Percentiles rank a stretch among this genome's conserved stretches.
These are phyloP conservation scores for Plenodomus biglobosus DNA, from an alignment of 2,329 filamentous ascomycete genomes.

Conservation along the genomic window DNA sequence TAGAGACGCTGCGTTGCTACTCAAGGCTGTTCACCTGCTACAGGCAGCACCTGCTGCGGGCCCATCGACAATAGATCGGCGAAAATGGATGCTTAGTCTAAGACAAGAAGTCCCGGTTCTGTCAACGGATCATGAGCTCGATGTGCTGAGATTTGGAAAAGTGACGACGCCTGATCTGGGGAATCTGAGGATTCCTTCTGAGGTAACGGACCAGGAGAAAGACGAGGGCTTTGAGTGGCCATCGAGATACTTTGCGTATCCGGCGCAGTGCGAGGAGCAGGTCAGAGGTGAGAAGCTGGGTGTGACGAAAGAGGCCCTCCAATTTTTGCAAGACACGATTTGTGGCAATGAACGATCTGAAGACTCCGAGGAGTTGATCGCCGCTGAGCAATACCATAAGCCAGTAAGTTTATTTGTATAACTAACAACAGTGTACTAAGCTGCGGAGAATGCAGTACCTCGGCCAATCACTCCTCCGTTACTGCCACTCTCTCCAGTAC, in stretches of 20 bases:
- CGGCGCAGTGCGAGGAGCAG: conserved; percentile 23
- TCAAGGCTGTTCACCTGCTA: conserved; percentile 22
- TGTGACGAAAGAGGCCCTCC: conserved; percentile 39
- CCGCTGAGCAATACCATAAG: conserved; percentile 16
- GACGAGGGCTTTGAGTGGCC: conserved; percentile 51
- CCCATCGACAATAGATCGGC: conserved; percentile 2
- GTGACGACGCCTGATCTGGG: conserved; percentile 26
- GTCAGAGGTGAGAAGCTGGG: conserved; percentile 43
- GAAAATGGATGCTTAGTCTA: conserved; percentile 25
- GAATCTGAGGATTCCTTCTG: conserved; percentile 37
- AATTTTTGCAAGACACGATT: conserved; percentile 42
- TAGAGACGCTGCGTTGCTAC: conserved; percentile 31
- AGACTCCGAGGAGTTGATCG: conserved; percentile 25
- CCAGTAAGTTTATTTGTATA: conserved; percentile 20
- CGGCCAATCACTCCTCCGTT: conserved; percentile 52
- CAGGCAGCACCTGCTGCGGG: conserved; percentile 3
- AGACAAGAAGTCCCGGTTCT: conserved; percentile 54
- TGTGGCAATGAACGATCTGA: conserved; percentile 21
- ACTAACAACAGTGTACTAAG: conserved; percentile 17
- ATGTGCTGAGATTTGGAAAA: conserved; percentile 46
- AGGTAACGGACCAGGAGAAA: conserved; percentile 42
- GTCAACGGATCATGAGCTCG: conserved; percentile 48
- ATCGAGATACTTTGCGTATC: conserved; percentile 32
- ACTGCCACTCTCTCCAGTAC: conserved; percentile 48
- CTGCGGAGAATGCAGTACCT: conserved; percentile 26